These are phyloP conservation scores for Citrus mangshanensis DNA, from an alignment of 345 rosid species.

Conservation along the genomic window DNA sequence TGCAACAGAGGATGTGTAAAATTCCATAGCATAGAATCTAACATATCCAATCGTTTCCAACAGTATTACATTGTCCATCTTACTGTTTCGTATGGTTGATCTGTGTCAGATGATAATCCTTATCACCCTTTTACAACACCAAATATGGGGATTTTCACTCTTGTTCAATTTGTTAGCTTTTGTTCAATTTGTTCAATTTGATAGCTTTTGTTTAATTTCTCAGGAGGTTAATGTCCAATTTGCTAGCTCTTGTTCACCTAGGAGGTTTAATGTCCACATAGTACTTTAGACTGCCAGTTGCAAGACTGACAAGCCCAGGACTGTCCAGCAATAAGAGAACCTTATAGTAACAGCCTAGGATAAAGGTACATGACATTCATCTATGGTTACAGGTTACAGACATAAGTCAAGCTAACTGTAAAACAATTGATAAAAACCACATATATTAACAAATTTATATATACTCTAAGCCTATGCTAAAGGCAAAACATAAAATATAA, in stretches of 20 bases:
- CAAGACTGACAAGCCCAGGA: not conserved
- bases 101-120: not conserved
- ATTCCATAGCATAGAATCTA: not conserved
- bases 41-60: not conserved
- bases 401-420: not conserved
- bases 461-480: not conserved
- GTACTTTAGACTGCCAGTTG: not conserved
- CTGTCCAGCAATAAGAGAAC: not conserved
- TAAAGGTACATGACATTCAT: not conserved
- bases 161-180: too few relatives aligned
- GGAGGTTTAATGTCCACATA: not conserved
- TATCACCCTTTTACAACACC: not conserved
- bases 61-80: not conserved
- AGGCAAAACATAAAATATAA: not conserved
- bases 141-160: not conserved
- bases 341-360: not conserved
- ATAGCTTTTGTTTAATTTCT: not conserved
- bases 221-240: not conserved
- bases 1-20: not conserved
- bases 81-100: not conserved
- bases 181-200: not conserved
- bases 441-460: not conserved
- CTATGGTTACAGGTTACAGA: not conserved
- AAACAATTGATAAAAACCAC: not conserved
- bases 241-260: not conserved